Conservation (phyloP, 257 asterid species). For the Solanum clarkiae region DNA sequence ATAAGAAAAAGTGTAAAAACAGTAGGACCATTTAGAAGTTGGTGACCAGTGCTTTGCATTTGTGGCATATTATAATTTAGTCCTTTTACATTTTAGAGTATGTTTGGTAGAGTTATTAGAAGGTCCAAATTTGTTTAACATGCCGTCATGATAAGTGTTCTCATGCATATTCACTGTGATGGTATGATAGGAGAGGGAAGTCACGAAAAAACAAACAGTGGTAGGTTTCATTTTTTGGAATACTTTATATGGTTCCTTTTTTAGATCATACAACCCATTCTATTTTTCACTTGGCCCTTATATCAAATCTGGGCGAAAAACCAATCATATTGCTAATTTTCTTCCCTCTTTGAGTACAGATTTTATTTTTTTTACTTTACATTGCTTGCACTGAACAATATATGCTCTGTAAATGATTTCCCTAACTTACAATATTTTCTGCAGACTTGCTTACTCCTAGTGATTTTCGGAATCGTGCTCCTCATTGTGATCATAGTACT, state of each 20-base stretch:
- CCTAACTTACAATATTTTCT: neutral
- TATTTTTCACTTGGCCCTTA: neutral
- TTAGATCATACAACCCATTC: neutral
- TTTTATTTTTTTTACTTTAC: neutral
- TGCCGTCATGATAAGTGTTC: neutral
- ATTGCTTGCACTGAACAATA: neutral
- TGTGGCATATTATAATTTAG: neutral
- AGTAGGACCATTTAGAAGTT: neutral
- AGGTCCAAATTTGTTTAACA: neutral
- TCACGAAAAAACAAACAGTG: neutral
- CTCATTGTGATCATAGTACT: conserved; percentile 68
- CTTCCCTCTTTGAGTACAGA: neutral
- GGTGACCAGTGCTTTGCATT: neutral
- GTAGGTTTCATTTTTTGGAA: neutral
- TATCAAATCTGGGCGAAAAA: neutral
- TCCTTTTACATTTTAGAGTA: neutral
- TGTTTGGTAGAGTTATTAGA: neutral
- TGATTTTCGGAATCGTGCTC: conserved; percentile 70
- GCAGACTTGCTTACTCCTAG: conserved; percentile 82
- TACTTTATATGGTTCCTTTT: neutral
- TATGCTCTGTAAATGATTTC: neutral
- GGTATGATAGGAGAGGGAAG: neutral
- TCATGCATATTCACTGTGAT: neutral
- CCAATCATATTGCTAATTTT: neutral
- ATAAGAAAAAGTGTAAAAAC: neutral